Evolutionary conservation across 2,329 filamentous ascomycete genomes (phyloP), one percentile per base, ranked within the genome.

Genomic region (Acarospora socialis): DNA sequence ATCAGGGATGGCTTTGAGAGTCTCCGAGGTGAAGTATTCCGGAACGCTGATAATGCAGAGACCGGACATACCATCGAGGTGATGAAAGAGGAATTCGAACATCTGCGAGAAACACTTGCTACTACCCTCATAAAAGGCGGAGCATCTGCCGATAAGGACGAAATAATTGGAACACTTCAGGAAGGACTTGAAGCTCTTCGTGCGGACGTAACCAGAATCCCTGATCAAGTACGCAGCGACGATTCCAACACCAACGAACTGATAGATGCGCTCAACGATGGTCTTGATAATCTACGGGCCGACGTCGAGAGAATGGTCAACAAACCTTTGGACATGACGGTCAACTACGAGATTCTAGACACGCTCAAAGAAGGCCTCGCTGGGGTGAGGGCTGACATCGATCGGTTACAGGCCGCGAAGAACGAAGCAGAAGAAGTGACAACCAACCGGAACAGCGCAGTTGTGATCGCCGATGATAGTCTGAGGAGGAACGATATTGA

Each of bases 321-420:
- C 49, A 90, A 83, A 56, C 81, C 84, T 4, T 62, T 73, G 0
- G 84, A 92, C 45, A 68, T 87, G 54, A 86, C 79, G 1, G 76
- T 82, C 35, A 87, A 81, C 37, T 81, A 92, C 42, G 84, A 94
- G 54, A 86, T 94, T 32, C 65, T 94, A 1, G 81, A 93, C 37
- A 82, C 81, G 0, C 66, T 95, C 34, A 92, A 80, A 51, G 68
- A 75, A n/a, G 86, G 84, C 0, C 62, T 95, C 6, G 74, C 79
- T 25, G 69, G 68, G 22, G 66, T 95, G 10, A 75, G 76, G 32
- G 66, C 70, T 2, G 86, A 94, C 29, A 81, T 94, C 41, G 79
- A 84, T 35, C 66, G 67, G 13, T 64, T 94, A 22, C 79, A 80
- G n/a, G 72, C 77, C 15, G 50, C 53, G 14, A 53, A 54, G 23